Evolutionary conservation across 1,284 basidiomycete genomes (phyloP).

Genomic region (Schizophyllum commune): DNA sequence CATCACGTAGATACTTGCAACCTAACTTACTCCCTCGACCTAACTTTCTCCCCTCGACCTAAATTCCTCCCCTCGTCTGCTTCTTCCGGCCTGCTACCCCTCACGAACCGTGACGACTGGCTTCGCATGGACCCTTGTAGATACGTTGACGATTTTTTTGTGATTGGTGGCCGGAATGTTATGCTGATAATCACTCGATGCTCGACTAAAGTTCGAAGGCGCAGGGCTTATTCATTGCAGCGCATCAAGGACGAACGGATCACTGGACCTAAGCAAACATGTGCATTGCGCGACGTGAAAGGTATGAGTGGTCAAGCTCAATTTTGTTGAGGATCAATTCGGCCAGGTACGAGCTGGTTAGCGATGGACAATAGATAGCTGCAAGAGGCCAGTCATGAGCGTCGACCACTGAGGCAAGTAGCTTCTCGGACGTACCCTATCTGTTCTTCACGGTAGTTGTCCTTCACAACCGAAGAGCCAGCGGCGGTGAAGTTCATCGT

Average conservation of each 20-base stretch:
- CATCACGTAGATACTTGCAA: background rate
- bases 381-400: background rate
- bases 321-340: too few relatives aligned
- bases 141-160: background rate
- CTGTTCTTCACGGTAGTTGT: constrained; percentile 1
- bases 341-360: background rate
- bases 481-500: constrained; percentile 1
- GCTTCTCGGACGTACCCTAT: background rate
- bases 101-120: background rate
- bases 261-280: too few relatives aligned
- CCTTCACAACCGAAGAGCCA: background rate
- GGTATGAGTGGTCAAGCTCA: too few relatives aligned
- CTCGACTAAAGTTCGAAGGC: too few relatives aligned
- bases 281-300: too few relatives aligned
- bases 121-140: background rate
- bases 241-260: too few relatives aligned
- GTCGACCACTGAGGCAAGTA: background rate
- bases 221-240: too few relatives aligned
- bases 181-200: too few relatives aligned
- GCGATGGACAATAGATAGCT: background rate
- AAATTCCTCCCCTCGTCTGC: background rate
- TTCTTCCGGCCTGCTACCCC: background rate
- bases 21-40: background rate
- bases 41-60: background rate
- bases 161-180: too few relatives aligned